Conservation (phyloP, 371 early-diverging fungal genomes). For the Apophysomyces ossiformis region DNA sequence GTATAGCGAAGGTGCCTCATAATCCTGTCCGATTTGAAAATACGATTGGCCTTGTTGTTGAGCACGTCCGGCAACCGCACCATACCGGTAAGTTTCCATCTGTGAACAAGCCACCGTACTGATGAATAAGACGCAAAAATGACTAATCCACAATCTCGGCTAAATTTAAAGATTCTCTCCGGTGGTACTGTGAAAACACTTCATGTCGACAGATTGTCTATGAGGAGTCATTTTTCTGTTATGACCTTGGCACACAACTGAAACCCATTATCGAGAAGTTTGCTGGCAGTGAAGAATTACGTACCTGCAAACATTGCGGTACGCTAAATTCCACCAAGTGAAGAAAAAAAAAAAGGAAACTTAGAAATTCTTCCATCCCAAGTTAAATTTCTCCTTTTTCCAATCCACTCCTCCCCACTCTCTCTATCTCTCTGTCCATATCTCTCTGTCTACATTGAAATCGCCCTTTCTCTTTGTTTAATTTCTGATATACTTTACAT, state of each 20-base stretch:
- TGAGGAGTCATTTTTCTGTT: constrained; percentile 88
- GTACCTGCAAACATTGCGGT: constrained; percentile 83
- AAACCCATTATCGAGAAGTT: constrained; percentile 90
- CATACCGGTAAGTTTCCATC: constrained; percentile 64
- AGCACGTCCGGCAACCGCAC: constrained; percentile 79
- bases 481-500: too few relatives aligned
- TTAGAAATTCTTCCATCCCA: too few relatives aligned
- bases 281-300: constrained; percentile 60
- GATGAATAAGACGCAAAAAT: constrained; percentile 15
- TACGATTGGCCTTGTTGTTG: constrained; percentile 95
- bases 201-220: constrained; percentile 82
- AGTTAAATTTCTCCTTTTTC: too few relatives aligned
- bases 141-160: constrained; percentile 16
- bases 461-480: too few relatives aligned
- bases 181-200: constrained; percentile 91
- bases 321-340: constrained; percentile 69
- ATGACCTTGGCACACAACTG: constrained; percentile 87
- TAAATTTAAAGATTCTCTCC: constrained; percentile 66
- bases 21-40: constrained; percentile 91
- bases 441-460: too few relatives aligned
- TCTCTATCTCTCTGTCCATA: too few relatives aligned
- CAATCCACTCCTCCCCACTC: too few relatives aligned
- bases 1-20: constrained; percentile 85
- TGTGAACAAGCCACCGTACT: not conserved
- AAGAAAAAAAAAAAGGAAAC: not conserved